Evolutionary conservation across 2,329 filamentous ascomycete species (phyloP), one percentile per base, ranked within the genome.

Genomic region (Exophiala mesophila): DNA sequence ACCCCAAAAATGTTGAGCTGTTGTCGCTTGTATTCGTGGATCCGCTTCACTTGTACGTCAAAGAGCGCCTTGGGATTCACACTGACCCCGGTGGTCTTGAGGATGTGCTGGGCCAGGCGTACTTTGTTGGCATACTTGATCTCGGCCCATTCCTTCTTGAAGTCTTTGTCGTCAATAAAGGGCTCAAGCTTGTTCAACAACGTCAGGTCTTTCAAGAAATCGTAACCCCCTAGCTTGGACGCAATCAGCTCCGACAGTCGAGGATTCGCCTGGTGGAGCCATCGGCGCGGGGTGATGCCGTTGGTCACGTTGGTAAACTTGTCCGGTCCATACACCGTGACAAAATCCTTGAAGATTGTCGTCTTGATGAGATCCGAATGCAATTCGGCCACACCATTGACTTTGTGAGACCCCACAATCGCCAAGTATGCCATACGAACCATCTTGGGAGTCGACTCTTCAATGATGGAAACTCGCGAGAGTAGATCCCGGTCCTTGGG

Each of bases 261-360:
- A 8, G 90, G 92, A 63, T 98, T 98, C 47, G 92, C 92, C 66
- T 98, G 92, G 70, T 98, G 89, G 44, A 98, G 74, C 92, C 92
- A 98, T 61, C 92, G 79, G 58, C 92, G 79, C 8, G 92, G 92
- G 1, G 92, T 98, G 62, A 98, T 94, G 45, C 92, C 92, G 64
- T 98, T 98, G 53, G 92, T 98, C 52, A 98, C 90, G 58, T 98
- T 98, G 44, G 87, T 94, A 67, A 98, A 98, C 66, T 96, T 96
- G 74, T 98, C 92, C 0, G 84, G 83, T 2, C 92, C 92, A 58
- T 92, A 98, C 53, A 98, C 87, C 56, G 80, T 77, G 46, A 98
- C 90, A 66, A 98, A 98, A 65, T 98, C 92, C 66, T 92, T 96
- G 80, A 98, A 97, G 56, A 98, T 94, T n/a, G 92, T 98, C 0